These are phyloP conservation scores for Zea luxurians DNA, from an alignment of 176 grass and related monocot species.

Conservation along the genomic window DNA sequence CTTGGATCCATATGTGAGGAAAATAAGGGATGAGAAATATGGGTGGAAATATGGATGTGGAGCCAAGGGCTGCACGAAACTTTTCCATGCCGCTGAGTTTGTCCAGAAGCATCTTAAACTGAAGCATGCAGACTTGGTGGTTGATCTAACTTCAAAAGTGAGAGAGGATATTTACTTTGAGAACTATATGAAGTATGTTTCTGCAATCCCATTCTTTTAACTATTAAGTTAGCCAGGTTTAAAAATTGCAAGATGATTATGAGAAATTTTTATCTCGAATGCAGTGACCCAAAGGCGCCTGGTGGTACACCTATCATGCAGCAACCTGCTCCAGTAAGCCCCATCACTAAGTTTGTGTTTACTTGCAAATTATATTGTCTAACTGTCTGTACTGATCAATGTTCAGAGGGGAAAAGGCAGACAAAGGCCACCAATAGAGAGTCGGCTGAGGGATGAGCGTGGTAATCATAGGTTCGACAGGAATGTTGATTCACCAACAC, in stretches of 20 bases:
- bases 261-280: slow-evolving; percentile 49
- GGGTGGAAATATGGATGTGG: slow-evolving; percentile 99
- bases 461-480: slow-evolving; percentile 54
- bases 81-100: slow-evolving; percentile 99
- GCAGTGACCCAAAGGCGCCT: slow-evolving; percentile 90
- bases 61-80: slow-evolving; percentile 95
- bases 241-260: slow-evolving; percentile 30
- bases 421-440: slow-evolving; percentile 56
- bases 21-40: slow-evolving; percentile 99
- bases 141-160: slow-evolving; percentile 91
- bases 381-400: slow-evolving; percentile 28
- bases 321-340: slow-evolving; percentile 76
- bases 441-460: slow-evolving; percentile 81
- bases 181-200: slow-evolving; percentile 97
- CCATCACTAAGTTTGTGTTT: slow-evolving; percentile 12
- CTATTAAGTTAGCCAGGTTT: slow-evolving; percentile 18
- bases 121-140: slow-evolving; percentile 78
- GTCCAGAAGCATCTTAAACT: slow-evolving; percentile 97
- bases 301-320: slow-evolving; percentile 96
- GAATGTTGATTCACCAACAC: slow-evolving; percentile 58
- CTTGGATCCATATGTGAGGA: slow-evolving; percentile 82
- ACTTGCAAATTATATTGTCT: slow-evolving; percentile 35
- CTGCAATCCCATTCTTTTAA: slow-evolving; percentile 26
- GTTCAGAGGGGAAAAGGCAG: slow-evolving; percentile 71
- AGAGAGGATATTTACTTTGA: slow-evolving; percentile 92